These are phyloP conservation scores for Termitomyces sp. DNA, from an alignment of 768 basidiomycete species.

Conservation along the genomic window DNA sequence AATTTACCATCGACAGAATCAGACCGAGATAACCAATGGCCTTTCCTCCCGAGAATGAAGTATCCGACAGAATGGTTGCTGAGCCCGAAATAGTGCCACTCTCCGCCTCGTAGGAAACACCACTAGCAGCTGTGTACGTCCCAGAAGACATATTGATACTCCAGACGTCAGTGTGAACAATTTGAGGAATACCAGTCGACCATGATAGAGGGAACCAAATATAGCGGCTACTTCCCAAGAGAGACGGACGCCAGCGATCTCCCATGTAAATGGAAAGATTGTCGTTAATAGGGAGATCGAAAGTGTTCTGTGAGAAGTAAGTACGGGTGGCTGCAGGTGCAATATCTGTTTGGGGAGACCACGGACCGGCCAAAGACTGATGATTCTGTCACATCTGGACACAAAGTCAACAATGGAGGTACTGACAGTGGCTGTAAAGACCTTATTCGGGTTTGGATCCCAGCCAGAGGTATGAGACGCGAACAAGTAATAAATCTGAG, in stretches of 20 bases:
- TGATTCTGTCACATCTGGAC: slow-evolving; percentile 1
- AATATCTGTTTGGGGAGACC: slow-evolving; percentile 53
- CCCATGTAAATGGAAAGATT: slow-evolving; percentile 55
- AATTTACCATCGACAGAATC: slow-evolving; percentile 1
- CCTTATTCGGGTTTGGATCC: slow-evolving; percentile 60
- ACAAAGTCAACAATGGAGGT: not conserved
- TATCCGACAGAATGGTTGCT: slow-evolving; percentile 34
- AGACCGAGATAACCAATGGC: slow-evolving; percentile 52
- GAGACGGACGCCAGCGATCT: slow-evolving; percentile 51
- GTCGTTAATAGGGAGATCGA: slow-evolving; percentile 41
- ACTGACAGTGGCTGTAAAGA: slow-evolving; percentile 44
- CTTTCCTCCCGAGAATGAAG: slow-evolving; percentile 46
- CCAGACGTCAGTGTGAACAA: slow-evolving; percentile 54
- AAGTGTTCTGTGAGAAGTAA: slow-evolving; percentile 59
- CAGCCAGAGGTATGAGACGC: slow-evolving; percentile 55
- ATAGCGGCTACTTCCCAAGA: slow-evolving; percentile 53
- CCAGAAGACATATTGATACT: slow-evolving; percentile 43
- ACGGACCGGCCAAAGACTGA: slow-evolving; percentile 48
- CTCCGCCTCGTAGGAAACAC: slow-evolving; percentile 54
- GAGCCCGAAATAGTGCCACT: slow-evolving; percentile 41
- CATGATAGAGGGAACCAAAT: slow-evolving; percentile 59
- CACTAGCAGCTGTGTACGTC: slow-evolving; percentile 42
- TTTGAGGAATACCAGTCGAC: slow-evolving; percentile 46
- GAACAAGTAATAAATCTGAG: slow-evolving; percentile 49
- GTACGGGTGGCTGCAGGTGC: slow-evolving; percentile 44